Base-by-base conservation (phyloP, 805 yeast species). In the Ogataea paraovalis region DNA sequence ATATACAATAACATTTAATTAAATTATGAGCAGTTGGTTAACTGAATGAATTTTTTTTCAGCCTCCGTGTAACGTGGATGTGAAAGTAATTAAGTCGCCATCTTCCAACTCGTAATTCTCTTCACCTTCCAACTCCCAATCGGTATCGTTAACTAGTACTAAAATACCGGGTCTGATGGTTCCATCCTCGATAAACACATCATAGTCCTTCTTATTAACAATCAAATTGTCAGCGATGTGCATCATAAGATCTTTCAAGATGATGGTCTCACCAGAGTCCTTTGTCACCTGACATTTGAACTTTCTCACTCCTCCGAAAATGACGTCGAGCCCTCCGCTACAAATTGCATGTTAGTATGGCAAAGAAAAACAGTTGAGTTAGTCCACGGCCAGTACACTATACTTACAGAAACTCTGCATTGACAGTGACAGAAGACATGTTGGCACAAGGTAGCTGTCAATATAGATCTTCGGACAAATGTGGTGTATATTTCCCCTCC, bases 1-100 rank as follows among this genome's bases (percentile, higher is more conserved):
- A 9, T 21, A 23, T 22, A 39, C 20, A 22, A 25, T 6, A 10
- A 25, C 10, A 25, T 7, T 7, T 10, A 25, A n/a, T n/a, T n/a
- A n/a, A n/a, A n/a, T n/a, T n/a, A n/a, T n/a, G n/a, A n/a, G n/a
- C n/a, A n/a, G n/a, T n/a, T n/a, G n/a, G n/a, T n/a, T n/a, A n/a
- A n/a, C n/a, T n/a, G n/a, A n/a, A n/a, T n/a, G n/a, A n/a, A n/a
- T n/a, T n/a, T n/a, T n/a, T n/a, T n/a, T n/a, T n/a, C 16, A 92
- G 41, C 99, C 99, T 4, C 99, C 99, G 58, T 92, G 99, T 51
- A 92, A 71, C 3, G 99, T 94, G 38, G 96, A 86, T 1, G 97
- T 92, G 60, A 92, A 92, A 2, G 95, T 81, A 36, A 92, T 76
- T 20, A 79, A 73, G 65, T 92, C 99, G 12, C 86, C 83, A 42